These are phyloP conservation scores for Acanthamoeba royreba DNA, from an alignment of 208 protist genomes.

Conservation along the genomic window DNA sequence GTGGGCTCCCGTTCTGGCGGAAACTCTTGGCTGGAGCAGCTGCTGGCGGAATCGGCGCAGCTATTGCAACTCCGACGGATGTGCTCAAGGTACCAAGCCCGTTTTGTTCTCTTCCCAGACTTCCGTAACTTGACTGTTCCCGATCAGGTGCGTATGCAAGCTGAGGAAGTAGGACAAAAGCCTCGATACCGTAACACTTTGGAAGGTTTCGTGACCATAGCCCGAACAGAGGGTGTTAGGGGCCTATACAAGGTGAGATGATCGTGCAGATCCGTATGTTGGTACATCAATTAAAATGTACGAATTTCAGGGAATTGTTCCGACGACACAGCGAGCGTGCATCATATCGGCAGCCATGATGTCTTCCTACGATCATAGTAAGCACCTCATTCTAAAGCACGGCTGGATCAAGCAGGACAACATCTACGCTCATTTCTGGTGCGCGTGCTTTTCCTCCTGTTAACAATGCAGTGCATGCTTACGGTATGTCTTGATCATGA, in stretches of 20 bases:
- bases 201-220: not conserved
- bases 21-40: not conserved
- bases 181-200: not conserved
- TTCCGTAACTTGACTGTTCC: too few species aligned
- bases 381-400: not conserved
- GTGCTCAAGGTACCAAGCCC: not conserved
- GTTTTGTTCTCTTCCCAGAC: not conserved
- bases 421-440: slow-evolving; percentile 8
- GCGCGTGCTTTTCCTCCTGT: not conserved
- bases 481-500: too few species aligned
- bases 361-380: not conserved
- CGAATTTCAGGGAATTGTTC: not conserved
- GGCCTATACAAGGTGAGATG: not conserved
- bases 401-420: not conserved
- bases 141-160: slow-evolving; percentile 34
- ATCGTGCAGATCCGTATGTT: too few species aligned
- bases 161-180: not conserved
- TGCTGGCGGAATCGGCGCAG: not conserved
- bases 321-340: not conserved
- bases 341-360: not conserved
- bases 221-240: not conserved
- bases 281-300: too few species aligned
- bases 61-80: not conserved
- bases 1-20: not conserved
- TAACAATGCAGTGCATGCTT: too few species aligned